Evolutionary conservation across 768 basidiomycete species (phyloP), one percentile per base, ranked within the genome.

Genomic region (Cystobasidium tubakii): DNA sequence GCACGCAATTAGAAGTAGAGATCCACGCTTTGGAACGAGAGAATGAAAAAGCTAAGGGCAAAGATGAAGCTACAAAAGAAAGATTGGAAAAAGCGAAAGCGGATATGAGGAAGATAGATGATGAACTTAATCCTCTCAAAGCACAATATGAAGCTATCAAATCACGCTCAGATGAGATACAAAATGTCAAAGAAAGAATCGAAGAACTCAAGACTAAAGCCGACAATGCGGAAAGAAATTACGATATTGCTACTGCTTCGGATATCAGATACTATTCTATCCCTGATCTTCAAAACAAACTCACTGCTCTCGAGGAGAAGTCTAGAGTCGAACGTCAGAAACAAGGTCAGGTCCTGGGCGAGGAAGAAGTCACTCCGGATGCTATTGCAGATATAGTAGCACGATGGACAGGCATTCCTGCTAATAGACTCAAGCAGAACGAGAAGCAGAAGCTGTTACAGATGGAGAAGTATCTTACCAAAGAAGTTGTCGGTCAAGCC

Each of bases 201-300:
- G 95, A 98, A 76, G 91, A 93, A 73, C 84, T 99, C 57, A 89
- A 87, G 77, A 89, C 89, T 0, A 99, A 97, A 83, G 88, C 89
- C 0, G 91, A 95, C 75, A 91, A 95, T 53, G 95, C 95, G 9
- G 92, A 97, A 80, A 84, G 94, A 81, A 86, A 88, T 84, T 88
- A 85, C 76, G 87, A 84, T 75, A 79, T 83, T 10, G 81, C 81
- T 54, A 88, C 88, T 4, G 91, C 90, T 21, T 91, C 90, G 53
- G 94, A 97, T 80, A 84, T 97, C 73, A 87, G 89, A 62, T 96
- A 91, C 82, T 92, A 90, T 79, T 92, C 93, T 6, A 85, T 98
- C 44, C 95, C 96, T 21, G 92, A 96, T 77, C 84, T 93, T 21
- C 88, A 91, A 78, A 80, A 83, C 53, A 81, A 82, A 36, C 80